These are phyloP conservation scores for Suhomyces faveliae DNA, from an alignment of 805 yeast species.

Conservation along the genomic window DNA sequence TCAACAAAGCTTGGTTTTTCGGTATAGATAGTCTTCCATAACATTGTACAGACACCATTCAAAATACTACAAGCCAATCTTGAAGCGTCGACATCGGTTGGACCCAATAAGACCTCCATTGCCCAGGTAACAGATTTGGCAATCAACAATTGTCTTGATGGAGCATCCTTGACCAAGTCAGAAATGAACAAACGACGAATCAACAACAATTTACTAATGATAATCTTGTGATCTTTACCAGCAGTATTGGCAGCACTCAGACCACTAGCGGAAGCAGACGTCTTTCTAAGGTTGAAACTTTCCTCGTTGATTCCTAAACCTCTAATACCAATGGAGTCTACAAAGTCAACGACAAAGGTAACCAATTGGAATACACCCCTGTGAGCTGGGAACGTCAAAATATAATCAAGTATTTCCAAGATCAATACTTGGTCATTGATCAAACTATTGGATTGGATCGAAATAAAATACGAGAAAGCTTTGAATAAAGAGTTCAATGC, in stretches of 20 bases:
- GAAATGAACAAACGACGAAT: slow-evolving; percentile 54
- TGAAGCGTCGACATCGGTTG: slow-evolving; percentile 55
- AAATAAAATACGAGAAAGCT: slow-evolving; percentile 45
- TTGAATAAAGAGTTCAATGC: slow-evolving; percentile 35
- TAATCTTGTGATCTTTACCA: slow-evolving; percentile 52
- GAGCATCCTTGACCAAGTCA: slow-evolving; percentile 27
- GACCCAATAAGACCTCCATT: slow-evolving; percentile 53
- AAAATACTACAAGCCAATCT: slow-evolving; percentile 64
- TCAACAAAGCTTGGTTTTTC: slow-evolving; percentile 9
- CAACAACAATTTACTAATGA: slow-evolving; percentile 58
- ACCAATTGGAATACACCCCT: slow-evolving; percentile 42
- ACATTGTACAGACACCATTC: slow-evolving; percentile 46
- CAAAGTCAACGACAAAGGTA: slow-evolving; percentile 42
- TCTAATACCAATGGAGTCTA: slow-evolving; percentile 55
- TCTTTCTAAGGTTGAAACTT: slow-evolving; percentile 14
- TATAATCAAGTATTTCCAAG: slow-evolving; percentile 58
- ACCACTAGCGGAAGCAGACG: background rate
- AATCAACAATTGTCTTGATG: slow-evolving; percentile 39
- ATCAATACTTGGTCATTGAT: slow-evolving; percentile 63
- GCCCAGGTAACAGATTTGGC: slow-evolving; percentile 53
- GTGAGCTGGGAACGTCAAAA: slow-evolving; percentile 43
- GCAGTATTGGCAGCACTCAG: slow-evolving; percentile 2
- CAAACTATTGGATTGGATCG: slow-evolving; percentile 45
- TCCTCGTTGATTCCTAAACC: slow-evolving; percentile 51
- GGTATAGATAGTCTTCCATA: slow-evolving; percentile 30